Evolutionary conservation across 169 alveolate genomes (phyloP).

Genomic region (Plasmodium yoelii): DNA sequence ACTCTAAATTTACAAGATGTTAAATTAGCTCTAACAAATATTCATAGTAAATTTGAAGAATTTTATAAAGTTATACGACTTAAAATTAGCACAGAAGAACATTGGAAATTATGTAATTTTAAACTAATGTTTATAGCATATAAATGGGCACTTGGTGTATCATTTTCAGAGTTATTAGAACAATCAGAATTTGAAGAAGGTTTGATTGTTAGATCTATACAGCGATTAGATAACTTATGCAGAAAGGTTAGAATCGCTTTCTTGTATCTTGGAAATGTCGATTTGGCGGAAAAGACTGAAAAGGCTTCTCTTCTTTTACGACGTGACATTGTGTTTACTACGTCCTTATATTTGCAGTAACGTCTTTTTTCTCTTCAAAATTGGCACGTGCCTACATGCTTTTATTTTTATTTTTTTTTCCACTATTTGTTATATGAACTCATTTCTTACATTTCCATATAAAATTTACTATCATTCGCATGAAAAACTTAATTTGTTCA

Average conservation of each 20-base stretch:
- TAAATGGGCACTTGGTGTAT: constrained; percentile 86
- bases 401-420: too few relatives aligned
- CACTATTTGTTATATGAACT: too few relatives aligned
- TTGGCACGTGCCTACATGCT: too few relatives aligned
- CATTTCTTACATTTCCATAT: too few relatives aligned
- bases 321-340: constrained; percentile 94
- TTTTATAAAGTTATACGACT: constrained; percentile 75
- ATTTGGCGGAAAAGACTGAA: constrained; percentile 86
- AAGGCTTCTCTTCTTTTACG: constrained; percentile 88
- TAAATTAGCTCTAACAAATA: constrained; percentile 79
- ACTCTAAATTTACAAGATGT: constrained; percentile 86
- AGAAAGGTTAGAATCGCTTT: constrained; percentile 90
- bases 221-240: constrained; percentile 92
- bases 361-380: not conserved
- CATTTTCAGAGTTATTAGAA: constrained; percentile 84
- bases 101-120: constrained; percentile 79
- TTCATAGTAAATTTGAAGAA: constrained; percentile 79
- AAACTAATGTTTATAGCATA: constrained; percentile 77
- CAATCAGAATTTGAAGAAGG: constrained; percentile 93
- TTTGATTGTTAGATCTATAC: constrained; percentile 92
- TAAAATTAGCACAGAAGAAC: constrained; percentile 80
- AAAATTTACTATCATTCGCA: too few relatives aligned
- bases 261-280: constrained; percentile 90
- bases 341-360: constrained; percentile 92
- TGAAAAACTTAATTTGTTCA: too few relatives aligned